These are phyloP conservation scores for Boletus coccyginus DNA, from an alignment of 768 basidiomycete species.

Conservation along the genomic window DNA sequence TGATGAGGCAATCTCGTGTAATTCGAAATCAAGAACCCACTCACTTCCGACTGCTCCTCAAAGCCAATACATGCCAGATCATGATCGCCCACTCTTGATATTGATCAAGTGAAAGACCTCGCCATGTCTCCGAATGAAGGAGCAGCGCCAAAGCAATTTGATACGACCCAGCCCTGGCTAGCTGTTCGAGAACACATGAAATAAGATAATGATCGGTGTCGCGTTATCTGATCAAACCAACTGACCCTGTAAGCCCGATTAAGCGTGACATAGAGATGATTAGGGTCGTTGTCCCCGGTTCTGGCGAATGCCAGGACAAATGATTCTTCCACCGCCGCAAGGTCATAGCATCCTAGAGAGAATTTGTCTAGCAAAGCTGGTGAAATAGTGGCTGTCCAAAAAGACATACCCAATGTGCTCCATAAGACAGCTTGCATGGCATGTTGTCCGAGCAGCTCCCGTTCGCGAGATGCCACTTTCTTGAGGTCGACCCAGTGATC, in stretches of 20 bases:
- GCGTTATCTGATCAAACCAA: conserved; percentile 2
- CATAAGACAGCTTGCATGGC: conserved; percentile 73
- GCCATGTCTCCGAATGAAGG: conserved; percentile 69
- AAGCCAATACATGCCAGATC: conserved; percentile 73
- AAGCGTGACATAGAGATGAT: conserved; percentile 54
- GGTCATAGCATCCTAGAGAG: conserved; percentile 56
- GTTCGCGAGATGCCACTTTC: conserved; percentile 44
- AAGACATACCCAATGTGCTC: conserved; percentile 57
- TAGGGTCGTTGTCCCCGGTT: conserved; percentile 56
- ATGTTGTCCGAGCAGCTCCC: conserved; percentile 71
- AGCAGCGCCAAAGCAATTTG: conserved; percentile 58
- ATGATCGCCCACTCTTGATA: conserved; percentile 72
- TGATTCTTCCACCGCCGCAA: conserved; percentile 66
- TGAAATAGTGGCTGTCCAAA: not conserved
- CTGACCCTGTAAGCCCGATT: conserved; percentile 70
- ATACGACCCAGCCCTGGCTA: conserved; percentile 67
- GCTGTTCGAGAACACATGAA: conserved; percentile 38
- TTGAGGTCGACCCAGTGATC: conserved; percentile 70
- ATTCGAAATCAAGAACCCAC: conserved; percentile 15
- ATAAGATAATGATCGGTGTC: conserved; percentile 1
- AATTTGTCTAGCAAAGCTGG: conserved; percentile 9
- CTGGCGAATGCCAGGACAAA: conserved; percentile 67
- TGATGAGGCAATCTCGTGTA: not conserved
- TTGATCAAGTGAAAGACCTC: conserved; percentile 58
- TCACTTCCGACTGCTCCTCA: conserved; percentile 70